Conservation (phyloP, 805 yeast species). For the Metschnikowia picachoensis region DNA sequence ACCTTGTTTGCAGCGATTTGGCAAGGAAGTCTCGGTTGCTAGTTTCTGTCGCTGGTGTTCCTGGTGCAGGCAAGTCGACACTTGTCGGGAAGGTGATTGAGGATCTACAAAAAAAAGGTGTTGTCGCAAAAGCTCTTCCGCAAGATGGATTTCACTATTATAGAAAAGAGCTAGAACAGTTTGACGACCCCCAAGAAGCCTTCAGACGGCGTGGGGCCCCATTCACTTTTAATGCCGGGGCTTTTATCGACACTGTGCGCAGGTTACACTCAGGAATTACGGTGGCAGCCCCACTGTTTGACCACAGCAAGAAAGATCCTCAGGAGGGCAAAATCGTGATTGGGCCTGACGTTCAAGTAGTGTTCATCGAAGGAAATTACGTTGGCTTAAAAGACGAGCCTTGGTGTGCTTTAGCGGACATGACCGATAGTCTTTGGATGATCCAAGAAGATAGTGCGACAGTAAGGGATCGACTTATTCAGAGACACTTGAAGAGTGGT, state of each 20-base stretch:
- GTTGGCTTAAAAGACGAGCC: conserved; percentile 53
- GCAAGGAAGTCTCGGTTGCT: conserved; percentile 37
- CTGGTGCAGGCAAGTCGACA: conserved; percentile 85
- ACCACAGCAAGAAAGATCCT: conserved; percentile 75
- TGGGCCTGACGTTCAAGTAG: conserved; percentile 43
- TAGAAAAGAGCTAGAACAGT: conserved; percentile 28
- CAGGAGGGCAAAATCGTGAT: conserved; percentile 48
- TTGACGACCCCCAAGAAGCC: conserved; percentile 57
- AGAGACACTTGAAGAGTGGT: conserved; percentile 62
- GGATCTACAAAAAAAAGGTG: conserved; percentile 16
- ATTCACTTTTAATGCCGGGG: conserved; percentile 67
- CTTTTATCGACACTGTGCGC: conserved; percentile 24
- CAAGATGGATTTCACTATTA: conserved; percentile 42
- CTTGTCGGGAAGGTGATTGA: conserved; percentile 47
- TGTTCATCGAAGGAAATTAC: conserved; percentile 77
- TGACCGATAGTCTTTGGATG: conserved; percentile 47
- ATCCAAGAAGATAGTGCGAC: conserved; percentile 43
- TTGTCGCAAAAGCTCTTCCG: conserved; percentile 26
- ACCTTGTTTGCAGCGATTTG: conserved; percentile 5
- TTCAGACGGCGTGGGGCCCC: conserved; percentile 77
- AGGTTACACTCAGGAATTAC: conserved; percentile 24
- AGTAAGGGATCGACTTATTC: conserved; percentile 57
- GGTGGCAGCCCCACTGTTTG: conserved; percentile 64
- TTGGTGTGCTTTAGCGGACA: conserved; percentile 50
- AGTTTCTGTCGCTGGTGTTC: conserved; percentile 67